phyloP scores from a whole-genome alignment of 495 filamentous ascomycete genomes.

The Venustampulla echinocandica region DNA sequence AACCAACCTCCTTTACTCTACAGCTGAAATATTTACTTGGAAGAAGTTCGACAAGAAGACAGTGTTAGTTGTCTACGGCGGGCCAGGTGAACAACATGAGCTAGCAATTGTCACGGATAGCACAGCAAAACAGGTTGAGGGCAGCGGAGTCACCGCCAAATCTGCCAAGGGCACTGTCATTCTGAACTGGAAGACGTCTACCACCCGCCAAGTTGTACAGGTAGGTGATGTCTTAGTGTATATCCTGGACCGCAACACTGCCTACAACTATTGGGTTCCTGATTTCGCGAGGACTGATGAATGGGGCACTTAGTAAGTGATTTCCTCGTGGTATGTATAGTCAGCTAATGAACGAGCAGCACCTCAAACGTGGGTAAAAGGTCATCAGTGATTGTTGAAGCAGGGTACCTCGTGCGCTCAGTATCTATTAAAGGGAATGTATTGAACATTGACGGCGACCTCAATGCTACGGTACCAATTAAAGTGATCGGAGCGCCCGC shows the following conservation, averaged over 20 bases:
- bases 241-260: slow-evolving; percentile 58
- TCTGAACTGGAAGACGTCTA: slow-evolving; percentile 47
- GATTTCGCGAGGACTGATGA: slow-evolving; percentile 38
- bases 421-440: slow-evolving; percentile 41
- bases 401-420: slow-evolving; percentile 65
- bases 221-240: slow-evolving; percentile 48
- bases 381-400: slow-evolving; percentile 55
- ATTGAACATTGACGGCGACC: slow-evolving; percentile 57
- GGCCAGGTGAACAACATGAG: slow-evolving; percentile 61
- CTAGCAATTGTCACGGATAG: slow-evolving; percentile 42
- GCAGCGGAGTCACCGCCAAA: slow-evolving; percentile 35
- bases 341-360: slow-evolving; percentile 1
- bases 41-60: slow-evolving; percentile 51
- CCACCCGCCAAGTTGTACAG: slow-evolving; percentile 44
- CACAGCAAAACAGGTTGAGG: slow-evolving; percentile 40
- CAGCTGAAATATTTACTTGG: slow-evolving; percentile 69
- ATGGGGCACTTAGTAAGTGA: slow-evolving; percentile 21
- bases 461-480: slow-evolving; percentile 55
- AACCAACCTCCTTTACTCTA: slow-evolving; percentile 61
- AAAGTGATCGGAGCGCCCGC: slow-evolving; percentile 56
- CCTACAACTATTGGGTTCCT: slow-evolving; percentile 68
- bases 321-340: background rate
- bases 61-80: slow-evolving; percentile 62
- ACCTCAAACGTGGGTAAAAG: slow-evolving; percentile 30
- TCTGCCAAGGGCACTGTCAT: slow-evolving; percentile 37